Evolutionary conservation across 2,329 filamentous ascomycete genomes (phyloP), one percentile per base, ranked within the genome.

Genomic region (Metarhizium rileyi): DNA sequence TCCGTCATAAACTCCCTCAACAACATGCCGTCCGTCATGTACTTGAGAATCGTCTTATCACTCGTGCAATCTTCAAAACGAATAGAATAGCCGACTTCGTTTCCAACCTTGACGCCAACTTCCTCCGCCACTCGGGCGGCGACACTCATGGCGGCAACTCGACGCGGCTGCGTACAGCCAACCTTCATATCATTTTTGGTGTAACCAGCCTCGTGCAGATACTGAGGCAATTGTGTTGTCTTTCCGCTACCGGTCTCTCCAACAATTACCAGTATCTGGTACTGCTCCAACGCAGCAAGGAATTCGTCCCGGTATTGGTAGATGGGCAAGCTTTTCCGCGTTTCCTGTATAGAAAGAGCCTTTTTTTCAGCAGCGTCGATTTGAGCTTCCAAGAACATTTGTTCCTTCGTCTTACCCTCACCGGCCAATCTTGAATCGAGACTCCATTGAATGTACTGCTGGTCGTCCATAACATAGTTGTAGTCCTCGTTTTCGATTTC

Each of bases 11-110:
- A 86, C 63, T 95, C 89, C 62, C 90, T 78, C 27, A 97, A 73
- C 36, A 97, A 72, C 86, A 97, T 95, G 63, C 93, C 93, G 61
- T 98, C 93, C 0, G 93, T 98, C 86, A 95, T 91, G 68, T 95
- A 97, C 66, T 95, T 94, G 49, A 98, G 70, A 7, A 91, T 75
- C 0, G 93, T 97, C 69, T 95, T 94, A 60, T 95, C 89, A 63
- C 82, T 88, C 0, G 90, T 95, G 55, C 84, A 83, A 66, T 96
- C 88, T 63, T 98, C 93, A 59, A 97, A 98, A 53, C 93, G 86
- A 58, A 98, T 95, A 0, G 85, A 84, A 64, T 96, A 98, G 16
- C 93, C 93, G 25, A 97, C 91, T 62, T 96, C 89, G 54, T 88
- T 86, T 1, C 93, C 93, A 10, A 97, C 71, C 64, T 91, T 90